A percentile compares a stretch with the other conserved stretches of the same genome.
Conservation (phyloP, 1,139 yeast species). For the Taiozyma onychis region DNA sequence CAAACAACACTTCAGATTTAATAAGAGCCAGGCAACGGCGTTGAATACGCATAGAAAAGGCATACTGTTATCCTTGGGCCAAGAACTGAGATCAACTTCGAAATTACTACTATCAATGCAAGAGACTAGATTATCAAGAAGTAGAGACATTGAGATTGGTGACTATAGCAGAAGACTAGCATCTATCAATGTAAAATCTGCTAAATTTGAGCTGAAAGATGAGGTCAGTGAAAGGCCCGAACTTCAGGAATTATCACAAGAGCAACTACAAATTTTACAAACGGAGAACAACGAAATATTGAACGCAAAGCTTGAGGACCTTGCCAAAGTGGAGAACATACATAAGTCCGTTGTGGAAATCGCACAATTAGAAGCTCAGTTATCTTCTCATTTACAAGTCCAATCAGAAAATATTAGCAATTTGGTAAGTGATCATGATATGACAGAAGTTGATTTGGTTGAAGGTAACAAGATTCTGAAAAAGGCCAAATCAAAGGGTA, state of each 20-base stretch:
- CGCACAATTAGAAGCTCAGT: slow-evolving; percentile 69
- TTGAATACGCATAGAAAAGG: slow-evolving; percentile 26
- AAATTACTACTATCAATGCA: slow-evolving; percentile 38
- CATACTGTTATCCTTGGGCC: slow-evolving; percentile 35
- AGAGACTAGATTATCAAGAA: slow-evolving; percentile 37
- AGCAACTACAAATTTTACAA: slow-evolving; percentile 64
- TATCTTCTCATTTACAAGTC: slow-evolving; percentile 65
- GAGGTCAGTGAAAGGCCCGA: slow-evolving; percentile 16
- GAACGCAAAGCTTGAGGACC: slow-evolving; percentile 54
- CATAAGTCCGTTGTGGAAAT: slow-evolving; percentile 79
- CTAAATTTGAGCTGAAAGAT: slow-evolving; percentile 23
- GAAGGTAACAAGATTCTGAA: slow-evolving; percentile 71
- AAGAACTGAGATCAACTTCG: slow-evolving; percentile 31
- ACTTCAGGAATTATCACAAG: slow-evolving; percentile 37
- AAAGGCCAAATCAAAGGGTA: slow-evolving; percentile 66
- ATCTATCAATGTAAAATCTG: slow-evolving; percentile 9
- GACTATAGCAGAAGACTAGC: slow-evolving; percentile 10
- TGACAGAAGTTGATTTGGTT: slow-evolving; percentile 60
- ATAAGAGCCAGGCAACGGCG: slow-evolving; percentile 23
- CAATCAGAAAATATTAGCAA: slow-evolving; percentile 72
- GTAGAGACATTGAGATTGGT: slow-evolving; percentile 23
- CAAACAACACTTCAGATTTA: slow-evolving; percentile 15
- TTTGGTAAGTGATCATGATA: slow-evolving; percentile 65
- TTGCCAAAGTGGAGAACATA: slow-evolving; percentile 63
- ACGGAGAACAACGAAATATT: slow-evolving; percentile 69